phyloP scores from a whole-genome alignment of 2,329 filamentous ascomycete genomes.

The Beauveria rudraprayagi region DNA sequence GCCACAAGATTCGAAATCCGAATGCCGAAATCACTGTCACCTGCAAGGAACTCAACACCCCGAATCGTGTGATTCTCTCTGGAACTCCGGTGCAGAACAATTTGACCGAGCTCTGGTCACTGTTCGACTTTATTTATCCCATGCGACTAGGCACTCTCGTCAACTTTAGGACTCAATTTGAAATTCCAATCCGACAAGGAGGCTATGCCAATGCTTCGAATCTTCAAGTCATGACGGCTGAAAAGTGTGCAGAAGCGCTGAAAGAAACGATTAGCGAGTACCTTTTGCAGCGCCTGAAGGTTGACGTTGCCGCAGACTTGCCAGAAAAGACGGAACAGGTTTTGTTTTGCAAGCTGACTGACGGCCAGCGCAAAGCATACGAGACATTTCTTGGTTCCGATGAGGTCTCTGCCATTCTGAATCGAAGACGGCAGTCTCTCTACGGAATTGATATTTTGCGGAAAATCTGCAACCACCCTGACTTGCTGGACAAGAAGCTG shows the following conservation, averaged over 20 bases:
- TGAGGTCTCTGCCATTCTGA: conserved; percentile 77
- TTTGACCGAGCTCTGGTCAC: conserved; percentile 85
- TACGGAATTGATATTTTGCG: conserved; percentile 87
- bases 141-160: conserved; percentile 91
- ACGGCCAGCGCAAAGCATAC: conserved; percentile 69
- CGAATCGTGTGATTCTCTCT: conserved; percentile 86
- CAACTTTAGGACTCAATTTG: conserved; percentile 84
- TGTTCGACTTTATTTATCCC: conserved; percentile 96
- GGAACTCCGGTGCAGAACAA: conserved; percentile 99
- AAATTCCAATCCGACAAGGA: conserved; percentile 85
- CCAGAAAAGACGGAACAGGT: conserved; percentile 96
- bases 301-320: conserved; percentile 86
- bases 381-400: conserved; percentile 72
- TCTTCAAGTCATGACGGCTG: conserved; percentile 86
- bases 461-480: conserved; percentile 97
- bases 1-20: conserved; percentile 96
- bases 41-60: conserved; percentile 86
- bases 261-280: conserved; percentile 94
- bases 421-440: conserved; percentile 66
- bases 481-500: conserved; percentile 61
- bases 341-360: conserved; percentile 85
- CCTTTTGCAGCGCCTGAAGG: conserved; percentile 83
- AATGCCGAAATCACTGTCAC: conserved; percentile 91
- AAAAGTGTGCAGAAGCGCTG: conserved; percentile 85
- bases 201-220: conserved; percentile 95